Evolutionary conservation across 495 filamentous ascomycete species (phyloP), one percentile per base, ranked within the genome.

Genomic region (Aspergillus conjunctus): DNA sequence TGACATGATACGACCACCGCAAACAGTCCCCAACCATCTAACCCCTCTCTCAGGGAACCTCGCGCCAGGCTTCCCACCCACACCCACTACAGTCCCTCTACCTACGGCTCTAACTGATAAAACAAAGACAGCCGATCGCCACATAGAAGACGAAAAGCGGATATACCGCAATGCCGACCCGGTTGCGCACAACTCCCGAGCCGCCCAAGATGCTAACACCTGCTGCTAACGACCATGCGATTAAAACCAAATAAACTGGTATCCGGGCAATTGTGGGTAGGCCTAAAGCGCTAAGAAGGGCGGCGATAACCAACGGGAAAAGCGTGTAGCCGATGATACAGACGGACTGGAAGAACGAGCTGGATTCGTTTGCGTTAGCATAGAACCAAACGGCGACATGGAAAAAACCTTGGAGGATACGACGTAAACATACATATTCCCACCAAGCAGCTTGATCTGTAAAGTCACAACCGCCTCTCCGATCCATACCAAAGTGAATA

Each of bases 311-410:
- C 39, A 98, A 83, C n/a, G 94, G 94, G 79, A 98, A 98, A 55
- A 98, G 87, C 3, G 94, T 98, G 75, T 98, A 98, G 37, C 94
- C 94, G 72, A 98, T 98, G 66, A 98, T 96, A 73, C 91, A 96
- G 62, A 98, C 84, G 49, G 91, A 93, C 74, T 98, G 94, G 79
- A 95, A 93, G 75, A 98, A 98, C 26, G 94, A 96, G 62, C 94
- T 98, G 64, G 50, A 68, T 20, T 49, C 14, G 11, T 14, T n/a
- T 33, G 37, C 26, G 51, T 62, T 53, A 77, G 73, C 37, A 34
- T 3, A 9, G 17, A 12, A 66, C 50, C 53, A 12, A 26, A n/a
- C 11, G 32, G 32, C 15, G 50, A 17, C 10, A 20, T 9, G 0
- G 22, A 21, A 44, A 30, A 26, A 26, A 26, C 2, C 26, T 26